Evolutionary conservation across 2,329 filamentous ascomycete genomes (phyloP).

Genomic region (Bipolaris victoriae): DNA sequence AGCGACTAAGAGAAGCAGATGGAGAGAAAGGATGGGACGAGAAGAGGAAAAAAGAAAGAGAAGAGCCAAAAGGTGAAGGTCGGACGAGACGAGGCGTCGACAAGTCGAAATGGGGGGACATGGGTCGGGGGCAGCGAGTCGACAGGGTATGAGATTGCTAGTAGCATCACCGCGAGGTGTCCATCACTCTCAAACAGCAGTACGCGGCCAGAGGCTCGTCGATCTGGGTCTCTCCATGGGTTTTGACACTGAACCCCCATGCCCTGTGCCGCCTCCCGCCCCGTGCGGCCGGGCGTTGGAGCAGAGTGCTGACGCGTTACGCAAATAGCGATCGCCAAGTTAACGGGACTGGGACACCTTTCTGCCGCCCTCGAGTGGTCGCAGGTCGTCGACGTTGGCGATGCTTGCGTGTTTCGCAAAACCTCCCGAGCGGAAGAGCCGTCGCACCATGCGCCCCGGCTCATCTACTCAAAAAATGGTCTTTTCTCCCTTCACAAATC

Average conservation of each 20-base stretch:
- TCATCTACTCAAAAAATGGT: slow-evolving; percentile 11
- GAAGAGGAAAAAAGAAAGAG: background rate
- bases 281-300: slow-evolving; percentile 11
- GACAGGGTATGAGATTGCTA: slow-evolving; percentile 19
- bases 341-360: background rate
- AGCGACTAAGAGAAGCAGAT: slow-evolving; percentile 5
- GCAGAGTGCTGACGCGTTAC: slow-evolving; percentile 14
- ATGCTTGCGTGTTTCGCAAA: slow-evolving; percentile 21
- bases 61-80: background rate
- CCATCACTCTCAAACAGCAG: slow-evolving; percentile 14
- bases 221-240: slow-evolving; percentile 13
- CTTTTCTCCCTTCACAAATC: background rate
- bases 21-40: background rate
- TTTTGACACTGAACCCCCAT: slow-evolving; percentile 13
- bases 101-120: slow-evolving; percentile 4
- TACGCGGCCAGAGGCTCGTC: slow-evolving; percentile 12
- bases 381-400: slow-evolving; percentile 1
- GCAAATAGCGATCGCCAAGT: slow-evolving; percentile 11
- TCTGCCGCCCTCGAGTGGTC: background rate
- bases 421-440: slow-evolving; percentile 11
- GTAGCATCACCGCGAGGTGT: slow-evolving; percentile 6
- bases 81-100: slow-evolving; percentile 8
- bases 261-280: slow-evolving; percentile 9
- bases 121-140: background rate
- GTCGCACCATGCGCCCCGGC: slow-evolving; percentile 21